phyloP scores from a whole-genome alignment of 768 basidiomycete genomes.

The Solioccasus polychromus region DNA sequence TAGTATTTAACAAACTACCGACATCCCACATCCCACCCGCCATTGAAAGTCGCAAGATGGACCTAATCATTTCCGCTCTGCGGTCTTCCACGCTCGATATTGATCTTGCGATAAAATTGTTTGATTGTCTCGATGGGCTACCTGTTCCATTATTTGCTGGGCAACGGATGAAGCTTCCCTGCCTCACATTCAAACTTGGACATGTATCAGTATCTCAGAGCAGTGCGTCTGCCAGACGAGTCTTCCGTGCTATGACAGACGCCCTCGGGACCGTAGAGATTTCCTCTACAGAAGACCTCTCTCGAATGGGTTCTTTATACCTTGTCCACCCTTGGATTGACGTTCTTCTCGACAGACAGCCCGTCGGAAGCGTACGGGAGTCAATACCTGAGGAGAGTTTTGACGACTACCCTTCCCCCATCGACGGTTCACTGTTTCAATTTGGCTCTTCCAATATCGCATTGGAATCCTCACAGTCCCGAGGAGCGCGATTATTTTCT shows the following conservation, averaged over 20 bases:
- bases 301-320: no score
- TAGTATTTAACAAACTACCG: neutral
- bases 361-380: neutral
- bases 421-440: no score
- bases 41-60: neutral
- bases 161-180: constrained; percentile 6
- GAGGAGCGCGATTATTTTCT: neutral
- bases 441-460: neutral
- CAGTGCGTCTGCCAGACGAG: neutral
- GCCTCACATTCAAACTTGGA: constrained; percentile 6
- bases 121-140: neutral
- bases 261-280: constrained; percentile 6
- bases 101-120: neutral
- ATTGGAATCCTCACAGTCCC: no score
- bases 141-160: neutral
- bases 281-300: constrained; percentile 1
- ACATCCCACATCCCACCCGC: neutral
- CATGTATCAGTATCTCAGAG: neutral
- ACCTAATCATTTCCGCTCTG: neutral
- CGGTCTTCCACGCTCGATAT: neutral
- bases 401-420: neutral
- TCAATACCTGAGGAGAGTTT: neutral
- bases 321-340: constrained; percentile 3
- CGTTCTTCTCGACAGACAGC: constrained; percentile 5
- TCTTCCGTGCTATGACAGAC: neutral